Conservation (phyloP, 306 rosid genomes). For the Alnus glutinosa region DNA sequence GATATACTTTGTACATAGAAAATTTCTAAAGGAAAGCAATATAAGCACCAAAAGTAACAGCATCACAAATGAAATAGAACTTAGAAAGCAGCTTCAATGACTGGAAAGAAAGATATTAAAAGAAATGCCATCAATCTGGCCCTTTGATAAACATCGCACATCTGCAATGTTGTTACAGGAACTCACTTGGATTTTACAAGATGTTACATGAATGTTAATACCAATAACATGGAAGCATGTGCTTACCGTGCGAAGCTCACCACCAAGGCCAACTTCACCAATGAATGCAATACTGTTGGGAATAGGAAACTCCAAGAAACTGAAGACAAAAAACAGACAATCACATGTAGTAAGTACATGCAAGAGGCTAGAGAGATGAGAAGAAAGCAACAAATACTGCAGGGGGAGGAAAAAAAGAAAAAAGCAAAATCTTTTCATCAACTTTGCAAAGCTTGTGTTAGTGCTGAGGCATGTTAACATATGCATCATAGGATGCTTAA, state of each 20-base stretch:
- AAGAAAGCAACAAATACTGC: background rate
- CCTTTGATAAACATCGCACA: background rate
- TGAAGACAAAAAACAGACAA: slow-evolving; percentile 29
- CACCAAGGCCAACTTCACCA: slow-evolving; percentile 90
- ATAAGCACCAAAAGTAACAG: background rate
- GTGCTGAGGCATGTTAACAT: background rate
- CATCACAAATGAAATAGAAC: background rate
- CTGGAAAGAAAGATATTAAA: background rate
- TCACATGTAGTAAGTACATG: background rate
- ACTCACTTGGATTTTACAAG: slow-evolving; percentile 3
- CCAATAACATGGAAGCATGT: slow-evolving; percentile 11
- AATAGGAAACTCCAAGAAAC: slow-evolving; percentile 88
- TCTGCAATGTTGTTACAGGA: background rate
- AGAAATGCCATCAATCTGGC: background rate
- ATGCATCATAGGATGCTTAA: background rate
- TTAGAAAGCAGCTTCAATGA: slow-evolving; percentile 1
- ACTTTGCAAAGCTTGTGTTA: background rate
- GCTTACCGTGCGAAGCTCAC: slow-evolving; percentile 93
- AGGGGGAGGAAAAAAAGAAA: background rate
- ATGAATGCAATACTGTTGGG: slow-evolving; percentile 79
- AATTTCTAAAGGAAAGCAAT: background rate
- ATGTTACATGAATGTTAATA: slow-evolving; percentile 14
- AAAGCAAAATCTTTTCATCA: background rate
- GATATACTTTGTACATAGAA: background rate
- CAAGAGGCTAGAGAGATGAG: background rate